phyloP scores from a whole-genome alignment of 2,329 filamentous ascomycete genomes.

The Bimuria novae-zelandiae region DNA sequence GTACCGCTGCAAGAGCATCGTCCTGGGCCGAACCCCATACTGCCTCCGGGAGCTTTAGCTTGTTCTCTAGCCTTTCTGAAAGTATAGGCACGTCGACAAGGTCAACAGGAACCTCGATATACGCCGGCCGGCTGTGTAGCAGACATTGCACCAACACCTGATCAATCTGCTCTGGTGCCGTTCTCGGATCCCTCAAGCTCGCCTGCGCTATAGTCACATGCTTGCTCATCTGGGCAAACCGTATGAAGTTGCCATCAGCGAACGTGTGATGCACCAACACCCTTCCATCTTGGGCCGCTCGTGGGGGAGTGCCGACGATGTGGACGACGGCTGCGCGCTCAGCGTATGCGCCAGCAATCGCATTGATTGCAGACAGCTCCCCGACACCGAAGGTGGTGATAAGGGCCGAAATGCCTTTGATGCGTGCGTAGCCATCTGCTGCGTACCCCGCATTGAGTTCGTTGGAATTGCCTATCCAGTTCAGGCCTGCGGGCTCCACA shows the following conservation, averaged over 20 bases:
- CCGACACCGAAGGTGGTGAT: conserved; percentile 78
- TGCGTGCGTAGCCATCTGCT: conserved; percentile 59
- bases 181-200: conserved; percentile 52
- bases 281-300: conserved; percentile 51
- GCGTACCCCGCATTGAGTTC: conserved; percentile 61
- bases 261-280: conserved; percentile 68
- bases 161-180: conserved; percentile 58
- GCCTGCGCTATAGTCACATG: conserved; percentile 52
- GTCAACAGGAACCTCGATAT: conserved; percentile 61
- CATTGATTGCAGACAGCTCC: conserved; percentile 71
- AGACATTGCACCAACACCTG: conserved; percentile 56
- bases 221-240: conserved; percentile 56
- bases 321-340: conserved; percentile 72
- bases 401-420: conserved; percentile 66
- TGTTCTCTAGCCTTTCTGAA: conserved; percentile 32
- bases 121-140: conserved; percentile 60
- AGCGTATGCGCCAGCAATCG: conserved; percentile 73
- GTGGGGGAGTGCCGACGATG: conserved; percentile 59
- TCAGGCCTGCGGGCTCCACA: conserved; percentile 41
- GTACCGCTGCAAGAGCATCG: conserved; percentile 39
- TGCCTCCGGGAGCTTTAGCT: conserved; percentile 25
- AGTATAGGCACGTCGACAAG: conserved; percentile 50
- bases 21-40: conserved; percentile 23
- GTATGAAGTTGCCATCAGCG: conserved; percentile 60
- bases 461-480: conserved; percentile 57